phyloP scores from a whole-genome alignment of 2,329 filamentous ascomycete genomes.

The Gliomastix tumulicola region DNA sequence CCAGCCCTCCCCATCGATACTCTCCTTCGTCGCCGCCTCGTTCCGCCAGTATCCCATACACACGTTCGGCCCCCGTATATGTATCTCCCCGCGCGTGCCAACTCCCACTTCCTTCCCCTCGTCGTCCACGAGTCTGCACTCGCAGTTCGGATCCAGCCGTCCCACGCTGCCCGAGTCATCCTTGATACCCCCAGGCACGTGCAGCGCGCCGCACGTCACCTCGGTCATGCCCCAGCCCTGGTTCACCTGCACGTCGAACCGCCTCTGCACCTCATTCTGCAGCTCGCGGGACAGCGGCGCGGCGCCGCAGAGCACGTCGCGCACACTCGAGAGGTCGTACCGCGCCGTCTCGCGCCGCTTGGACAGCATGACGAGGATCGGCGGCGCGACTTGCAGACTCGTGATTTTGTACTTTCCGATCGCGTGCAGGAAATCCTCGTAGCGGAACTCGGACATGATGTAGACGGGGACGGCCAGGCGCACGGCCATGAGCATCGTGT shows the following conservation, averaged over 20 bases:
- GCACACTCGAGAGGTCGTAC: conserved; percentile 45
- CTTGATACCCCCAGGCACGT: conserved; percentile 28
- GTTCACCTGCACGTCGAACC: conserved; percentile 28
- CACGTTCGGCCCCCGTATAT: conserved; percentile 46
- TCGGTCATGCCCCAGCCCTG: conserved; percentile 61
- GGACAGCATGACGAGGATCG: conserved; percentile 50
- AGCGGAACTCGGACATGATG: conserved; percentile 50
- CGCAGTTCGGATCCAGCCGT: conserved; percentile 43
- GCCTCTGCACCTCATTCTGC: conserved; percentile 36
- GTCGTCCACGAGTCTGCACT: conserved; percentile 46
- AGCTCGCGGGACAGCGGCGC: conserved; percentile 39
- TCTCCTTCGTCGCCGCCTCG: conserved; percentile 43
- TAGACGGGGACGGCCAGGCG: conserved; percentile 40
- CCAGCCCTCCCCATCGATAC: conserved; percentile 44
- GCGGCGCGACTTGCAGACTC: conserved; percentile 46
- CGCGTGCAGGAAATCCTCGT: conserved; percentile 41
- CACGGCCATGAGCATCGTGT: conserved; percentile 38
- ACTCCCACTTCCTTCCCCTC: conserved; percentile 38
- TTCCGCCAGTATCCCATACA: conserved; percentile 55
- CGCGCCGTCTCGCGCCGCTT: conserved; percentile 45
- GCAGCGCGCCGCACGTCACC: conserved; percentile 31
- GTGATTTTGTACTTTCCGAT: conserved; percentile 47
- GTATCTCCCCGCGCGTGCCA: conserved; percentile 46
- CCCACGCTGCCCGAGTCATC: conserved; percentile 40
- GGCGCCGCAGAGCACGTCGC: conserved; percentile 40